Base-by-base conservation (phyloP, 2,329 filamentous ascomycete genomes). In the Periconia macrospinosa region DNA sequence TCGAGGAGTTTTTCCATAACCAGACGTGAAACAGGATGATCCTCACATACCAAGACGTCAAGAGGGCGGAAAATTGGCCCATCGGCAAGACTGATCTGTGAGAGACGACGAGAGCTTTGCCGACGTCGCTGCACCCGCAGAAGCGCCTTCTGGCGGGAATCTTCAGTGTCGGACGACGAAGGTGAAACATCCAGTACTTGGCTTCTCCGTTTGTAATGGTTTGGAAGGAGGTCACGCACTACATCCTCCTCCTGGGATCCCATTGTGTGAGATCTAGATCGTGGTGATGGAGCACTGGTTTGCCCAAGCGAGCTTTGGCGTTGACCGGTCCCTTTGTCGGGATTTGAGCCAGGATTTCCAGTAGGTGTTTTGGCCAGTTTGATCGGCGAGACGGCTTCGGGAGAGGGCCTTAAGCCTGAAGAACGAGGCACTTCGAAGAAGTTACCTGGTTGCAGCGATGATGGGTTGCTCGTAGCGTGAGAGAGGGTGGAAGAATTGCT, bases 1-100 rank as follows among this genome's bases (percentile, higher is more conserved):
- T 99, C 94, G 49, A 99, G 82, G 8, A 99, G 79, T 65, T 96
- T 94, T 70, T 99, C 94, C 93, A 99, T 97, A n/a, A 99, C 93
- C 79, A 99, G 87, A 19, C 93, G 86, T 6, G 94, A 96, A 3
- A 99, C 93, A 0, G 94, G 94, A 71, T 99, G 94, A 67, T 99
- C 94, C 76, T 99, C 94, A 70, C 94, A 97, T 48, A 99, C 96
- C 48, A 99, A 81, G 6, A 99, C 89, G 73, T 99, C 94, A 48
- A 99, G 77, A 1, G 94, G 92, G 30, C 94, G 85, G 76, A 97
- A 99, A 35, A 87, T 84, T 2, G 94, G 94, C 0, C 89, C 89
- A 49, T 93, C 92, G 41, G 89, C 84, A 37, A 96, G 81, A 47
- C 88, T 92, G 66, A 97, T 92, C 66, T 96, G 92, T 0, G 94